Evolutionary conservation across 2,329 filamentous ascomycete species (phyloP).

Genomic region (Exophiala aquamarina): DNA sequence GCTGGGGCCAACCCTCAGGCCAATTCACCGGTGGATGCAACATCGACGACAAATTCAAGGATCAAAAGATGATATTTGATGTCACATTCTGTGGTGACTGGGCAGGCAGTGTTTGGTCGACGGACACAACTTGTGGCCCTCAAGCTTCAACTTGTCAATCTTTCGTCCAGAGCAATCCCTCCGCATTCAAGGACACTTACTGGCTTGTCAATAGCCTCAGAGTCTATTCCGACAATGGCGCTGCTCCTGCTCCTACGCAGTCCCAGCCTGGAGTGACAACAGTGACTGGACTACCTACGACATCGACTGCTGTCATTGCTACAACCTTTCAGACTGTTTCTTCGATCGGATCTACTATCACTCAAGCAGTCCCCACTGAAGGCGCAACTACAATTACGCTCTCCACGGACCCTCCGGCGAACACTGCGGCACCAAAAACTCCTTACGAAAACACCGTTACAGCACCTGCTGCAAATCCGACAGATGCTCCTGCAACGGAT

Average conservation of each 20-base stretch:
- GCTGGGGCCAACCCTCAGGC: slow-evolving; percentile 69
- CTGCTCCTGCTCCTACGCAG: slow-evolving; percentile 7
- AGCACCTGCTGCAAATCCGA: not conserved
- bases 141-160: slow-evolving; percentile 66
- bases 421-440: not conserved
- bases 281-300: not conserved
- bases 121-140: slow-evolving; percentile 57
- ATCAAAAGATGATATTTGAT: slow-evolving; percentile 76
- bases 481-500: not conserved
- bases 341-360: not conserved
- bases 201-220: slow-evolving; percentile 29
- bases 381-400: not conserved
- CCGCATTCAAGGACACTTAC: slow-evolving; percentile 67
- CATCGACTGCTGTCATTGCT: not conserved
- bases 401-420: not conserved
- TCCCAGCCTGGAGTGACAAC: not conserved
- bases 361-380: not conserved
- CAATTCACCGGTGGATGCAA: slow-evolving; percentile 71
- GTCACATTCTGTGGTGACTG: slow-evolving; percentile 89
- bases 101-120: slow-evolving; percentile 70
- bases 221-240: slow-evolving; percentile 23
- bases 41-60: slow-evolving; percentile 66
- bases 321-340: not conserved
- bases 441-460: not conserved
- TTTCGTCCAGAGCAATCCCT: slow-evolving; percentile 71